Conservation (phyloP, 2,329 filamentous ascomycete species). For the Trichocomaceae sp. region DNA sequence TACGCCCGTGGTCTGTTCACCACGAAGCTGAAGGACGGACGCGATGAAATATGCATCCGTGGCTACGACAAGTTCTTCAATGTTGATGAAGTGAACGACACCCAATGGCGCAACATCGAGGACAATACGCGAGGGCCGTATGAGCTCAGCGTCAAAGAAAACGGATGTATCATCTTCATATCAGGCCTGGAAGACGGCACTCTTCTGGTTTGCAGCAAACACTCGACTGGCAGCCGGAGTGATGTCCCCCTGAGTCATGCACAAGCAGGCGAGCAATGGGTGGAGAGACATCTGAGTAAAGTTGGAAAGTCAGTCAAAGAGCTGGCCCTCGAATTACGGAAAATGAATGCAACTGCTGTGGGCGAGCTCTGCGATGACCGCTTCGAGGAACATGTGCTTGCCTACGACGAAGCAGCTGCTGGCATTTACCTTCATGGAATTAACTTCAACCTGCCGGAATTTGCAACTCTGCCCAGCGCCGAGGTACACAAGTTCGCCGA, state of each 20-base stretch:
- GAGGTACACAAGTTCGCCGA: constrained; percentile 87
- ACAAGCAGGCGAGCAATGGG: constrained; percentile 70
- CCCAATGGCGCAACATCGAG: constrained; percentile 74
- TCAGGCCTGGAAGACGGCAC: constrained; percentile 83
- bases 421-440: constrained; percentile 94
- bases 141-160: constrained; percentile 94
- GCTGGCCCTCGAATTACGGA: constrained; percentile 66
- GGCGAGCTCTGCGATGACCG: constrained; percentile 92
- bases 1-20: constrained; percentile 94
- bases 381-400: constrained; percentile 95
- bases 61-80: constrained; percentile 99
- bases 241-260: constrained; percentile 75
- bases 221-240: constrained; percentile 77
- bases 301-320: constrained; percentile 74
- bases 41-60: constrained; percentile 72
- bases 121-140: constrained; percentile 76
- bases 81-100: constrained; percentile 70
- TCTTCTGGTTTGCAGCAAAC: constrained; percentile 95
- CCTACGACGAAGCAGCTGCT: constrained; percentile 73
- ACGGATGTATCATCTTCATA: constrained; percentile 99
- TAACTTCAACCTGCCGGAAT: constrained; percentile 90
- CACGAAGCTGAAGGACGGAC: constrained; percentile 57
- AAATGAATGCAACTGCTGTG: constrained; percentile 85
- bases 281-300: constrained; percentile 69
- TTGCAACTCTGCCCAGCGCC: constrained; percentile 74